A percentile compares a stretch with the other conserved stretches of the same genome.
These are phyloP conservation scores for Raphanus hybrid DNA, from an alignment of 441 rosid species.

Conservation along the genomic window DNA sequence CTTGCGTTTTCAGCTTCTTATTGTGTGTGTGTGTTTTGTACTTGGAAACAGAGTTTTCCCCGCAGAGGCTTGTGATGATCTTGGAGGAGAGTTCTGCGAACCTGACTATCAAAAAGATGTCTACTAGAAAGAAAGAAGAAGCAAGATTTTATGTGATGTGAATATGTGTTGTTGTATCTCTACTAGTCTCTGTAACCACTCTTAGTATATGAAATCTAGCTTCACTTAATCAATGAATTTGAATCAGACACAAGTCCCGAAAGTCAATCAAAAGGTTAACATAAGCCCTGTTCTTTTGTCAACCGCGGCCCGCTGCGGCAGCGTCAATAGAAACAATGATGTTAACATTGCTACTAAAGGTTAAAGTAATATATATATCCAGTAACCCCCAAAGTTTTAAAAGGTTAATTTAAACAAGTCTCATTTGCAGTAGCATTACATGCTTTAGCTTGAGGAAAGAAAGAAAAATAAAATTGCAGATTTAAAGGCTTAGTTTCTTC, in stretches of 20 bases:
- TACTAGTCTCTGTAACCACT: too few species aligned
- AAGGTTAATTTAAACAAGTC: background rate
- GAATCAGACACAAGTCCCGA: too few species aligned
- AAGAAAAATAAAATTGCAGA: too few species aligned
- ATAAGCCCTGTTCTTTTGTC: too few species aligned
- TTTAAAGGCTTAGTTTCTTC: background rate
- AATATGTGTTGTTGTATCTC: background rate
- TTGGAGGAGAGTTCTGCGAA: slow-evolving; percentile 85
- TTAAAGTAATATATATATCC: background rate
- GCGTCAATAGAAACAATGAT: background rate
- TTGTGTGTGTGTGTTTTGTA: slow-evolving; percentile 32
- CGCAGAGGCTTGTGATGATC: slow-evolving; percentile 87
- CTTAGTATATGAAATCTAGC: too few species aligned
- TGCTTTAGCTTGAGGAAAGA: too few species aligned
- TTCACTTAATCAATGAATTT: too few species aligned
- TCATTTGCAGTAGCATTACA: background rate
- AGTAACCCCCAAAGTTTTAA: background rate
- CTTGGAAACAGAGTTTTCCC: slow-evolving; percentile 60
- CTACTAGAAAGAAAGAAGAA: slow-evolving; percentile 46
- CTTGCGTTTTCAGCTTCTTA: background rate
- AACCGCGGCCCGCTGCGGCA: too few species aligned
- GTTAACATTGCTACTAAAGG: background rate
- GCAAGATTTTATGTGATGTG: slow-evolving; percentile 16
- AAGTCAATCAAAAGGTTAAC: too few species aligned
- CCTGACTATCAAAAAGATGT: slow-evolving; percentile 65